Base-by-base conservation (phyloP, 768 basidiomycete species). In the Mycena venus region DNA sequence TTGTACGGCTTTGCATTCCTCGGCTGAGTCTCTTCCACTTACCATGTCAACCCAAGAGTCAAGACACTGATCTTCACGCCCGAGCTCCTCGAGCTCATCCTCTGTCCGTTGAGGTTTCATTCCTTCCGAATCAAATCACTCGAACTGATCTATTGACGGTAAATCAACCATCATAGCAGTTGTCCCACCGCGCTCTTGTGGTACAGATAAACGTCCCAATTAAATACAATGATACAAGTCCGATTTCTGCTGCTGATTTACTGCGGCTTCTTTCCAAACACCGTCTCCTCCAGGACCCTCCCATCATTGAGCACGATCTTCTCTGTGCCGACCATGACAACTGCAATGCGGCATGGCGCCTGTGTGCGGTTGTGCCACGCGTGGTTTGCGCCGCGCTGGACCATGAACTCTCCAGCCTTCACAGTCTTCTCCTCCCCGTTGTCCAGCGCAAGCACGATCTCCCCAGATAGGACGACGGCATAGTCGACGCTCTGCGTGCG, bases 401-500 rank as follows among this genome's bases (percentile, higher is more conserved):
- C 74, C 40, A 71, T 71, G 21, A 75, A 60, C 32, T 75, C 74
- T 8, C 74, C 74, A 1, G 72, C 21, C 49, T 68, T 73, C n/a
- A 73, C 49, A 7, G 65, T 73, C 59, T 62, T 68, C 47, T 72
- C 70, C 14, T 75, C 74, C 8, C 67, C 75, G 32, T 62, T 40
- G 38, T 75, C 70, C 23, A 75, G 31, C 1, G 23, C 44, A 17
- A 68, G 56, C 6, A 75, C 70, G 19, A 75, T 75, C 67, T 75
- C 70, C 4, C 75, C 74, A 11, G 70, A 75, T 7, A 75, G 44
- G 12, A 75, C 75, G 38, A 72, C 75, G 15, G 70, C 70, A 42
- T 72, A 75, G 70, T 72, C 75, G 27, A 75, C 7, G 70, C 70
- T 75, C 14, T 42, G 60, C 7, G 75, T 75, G 59, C 75, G 70